Evolutionary conservation across 805 yeast species (phyloP).

Genomic region (Kodamaea hsintzibuensis): DNA sequence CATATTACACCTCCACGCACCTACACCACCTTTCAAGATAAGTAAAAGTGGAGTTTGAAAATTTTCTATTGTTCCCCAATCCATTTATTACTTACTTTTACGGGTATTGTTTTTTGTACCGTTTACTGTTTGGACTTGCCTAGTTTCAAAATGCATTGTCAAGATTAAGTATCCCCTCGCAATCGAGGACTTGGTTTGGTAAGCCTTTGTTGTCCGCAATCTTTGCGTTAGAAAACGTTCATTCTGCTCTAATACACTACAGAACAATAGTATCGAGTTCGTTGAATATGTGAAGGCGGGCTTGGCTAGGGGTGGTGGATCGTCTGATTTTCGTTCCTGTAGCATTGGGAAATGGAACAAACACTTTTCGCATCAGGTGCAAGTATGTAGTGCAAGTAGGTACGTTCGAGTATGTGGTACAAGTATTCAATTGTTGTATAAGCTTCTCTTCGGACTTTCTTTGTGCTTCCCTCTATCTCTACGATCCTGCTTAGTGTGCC

Average conservation of each 20-base stretch:
- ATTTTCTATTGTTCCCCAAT: background rate
- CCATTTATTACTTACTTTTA: background rate
- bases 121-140: slow-evolving; percentile 1
- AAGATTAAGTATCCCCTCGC: too few relatives aligned
- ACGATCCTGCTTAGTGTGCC: too few relatives aligned
- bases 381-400: too few relatives aligned
- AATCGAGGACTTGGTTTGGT: too few relatives aligned
- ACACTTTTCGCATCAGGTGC: background rate
- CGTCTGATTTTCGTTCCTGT: background rate
- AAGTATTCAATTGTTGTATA: too few relatives aligned
- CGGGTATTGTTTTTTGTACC: background rate
- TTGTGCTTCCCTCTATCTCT: too few relatives aligned
- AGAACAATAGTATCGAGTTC: background rate
- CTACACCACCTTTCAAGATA: too few relatives aligned
- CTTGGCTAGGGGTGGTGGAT: background rate
- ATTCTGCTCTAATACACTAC: background rate
- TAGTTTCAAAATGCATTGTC: background rate
- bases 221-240: background rate
- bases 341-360: background rate
- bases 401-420: too few relatives aligned
- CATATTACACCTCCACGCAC: too few relatives aligned
- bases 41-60: too few relatives aligned
- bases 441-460: too few relatives aligned
- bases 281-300: background rate
- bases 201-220: too few relatives aligned